Base-by-base conservation (phyloP, 352 stramenopile species). In the Phytophthora pinifolia region DNA sequence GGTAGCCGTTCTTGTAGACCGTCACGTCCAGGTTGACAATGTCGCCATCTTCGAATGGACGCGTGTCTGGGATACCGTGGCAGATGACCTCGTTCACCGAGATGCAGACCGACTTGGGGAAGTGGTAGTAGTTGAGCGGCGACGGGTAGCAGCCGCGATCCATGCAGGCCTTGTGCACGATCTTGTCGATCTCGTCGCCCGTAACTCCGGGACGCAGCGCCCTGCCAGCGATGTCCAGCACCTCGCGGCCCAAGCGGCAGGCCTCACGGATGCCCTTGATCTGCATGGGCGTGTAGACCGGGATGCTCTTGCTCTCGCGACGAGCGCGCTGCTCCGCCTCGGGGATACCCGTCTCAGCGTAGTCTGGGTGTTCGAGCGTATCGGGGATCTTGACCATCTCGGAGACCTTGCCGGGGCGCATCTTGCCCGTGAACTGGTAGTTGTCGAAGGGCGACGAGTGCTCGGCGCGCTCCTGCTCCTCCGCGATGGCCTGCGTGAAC, bases 21-120 rank as follows among this genome's bases (percentile, higher is more conserved):
- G 92, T 97, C 8, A 99, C 85, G 75, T 99, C 97, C 31, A 99
- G 82, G 74, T 99, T 99, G 12, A 99, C 92, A 76, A 99, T 98
- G 64, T 99, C 97, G 14, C 96, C 97, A 15, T 98, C 86, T 62
- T 98, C 58, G 35, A 99, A 72, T 14, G 95, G 81, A 49, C 96
- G 76, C 54, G 85, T 96, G 82, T 99, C 97, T 3, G 97, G 97
- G 61, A 99, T 99, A 15, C 97, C 97, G 66, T 98, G 95, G 67
- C 94, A 98, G 48, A 98, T 97, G 1, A 98, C 88, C 62, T 98
- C 96, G 57, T 99, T 99, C 14, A 98, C 91, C 6, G 88, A 88
- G 9, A 89, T 55, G 42, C 83, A 92, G 36, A 87, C 59, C n/a
- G 80, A 88, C 77, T 99, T 99, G 9, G 96, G 97, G 67, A 99